Percentiles rank a stretch among this genome's conserved stretches.
phyloP scores from a whole-genome alignment of 805 yeast genomes.

The Lipomyces chichibuensis region DNA sequence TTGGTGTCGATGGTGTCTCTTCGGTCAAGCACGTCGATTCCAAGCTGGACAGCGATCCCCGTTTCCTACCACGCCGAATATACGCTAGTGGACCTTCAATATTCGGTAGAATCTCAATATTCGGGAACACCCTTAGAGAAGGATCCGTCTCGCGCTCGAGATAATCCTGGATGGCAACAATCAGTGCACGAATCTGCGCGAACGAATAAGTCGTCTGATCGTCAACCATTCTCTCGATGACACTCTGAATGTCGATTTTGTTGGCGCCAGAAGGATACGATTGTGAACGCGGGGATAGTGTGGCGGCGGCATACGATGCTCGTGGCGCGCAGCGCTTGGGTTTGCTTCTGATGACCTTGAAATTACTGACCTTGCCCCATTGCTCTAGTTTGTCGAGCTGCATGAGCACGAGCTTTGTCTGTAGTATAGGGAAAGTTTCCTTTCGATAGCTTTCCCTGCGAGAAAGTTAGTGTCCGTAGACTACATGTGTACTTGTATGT shows the following conservation, averaged over 20 bases:
- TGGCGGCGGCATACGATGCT: neutral
- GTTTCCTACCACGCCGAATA: constrained; percentile 14
- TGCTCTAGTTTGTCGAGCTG: constrained; percentile 31
- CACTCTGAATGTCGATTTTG: neutral
- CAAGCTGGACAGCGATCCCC: neutral
- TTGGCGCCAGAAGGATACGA: constrained; percentile 1
- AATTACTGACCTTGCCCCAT: constrained; percentile 30
- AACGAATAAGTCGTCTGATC: constrained; percentile 9
- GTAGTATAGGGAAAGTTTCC: constrained; percentile 28
- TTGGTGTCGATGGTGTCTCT: neutral
- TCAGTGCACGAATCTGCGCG: constrained; percentile 14
- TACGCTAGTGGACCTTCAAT: constrained; percentile 8
- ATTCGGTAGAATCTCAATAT: constrained; percentile 30
- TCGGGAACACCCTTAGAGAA: constrained; percentile 17
- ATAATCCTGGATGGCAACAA: constrained; percentile 10
- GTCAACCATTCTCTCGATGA: neutral
- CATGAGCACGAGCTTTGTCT: constrained; percentile 25
- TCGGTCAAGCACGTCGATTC: neutral
- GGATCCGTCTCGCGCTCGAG: constrained; percentile 11
- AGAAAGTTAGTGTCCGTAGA: neutral
- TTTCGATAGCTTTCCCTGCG: constrained; percentile 30
- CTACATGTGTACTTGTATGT: neutral
- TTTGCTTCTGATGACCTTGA: constrained; percentile 16
- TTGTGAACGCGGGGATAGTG: neutral
- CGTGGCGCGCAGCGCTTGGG: neutral